These are phyloP conservation scores for Stenocarpella maydis DNA, from an alignment of 2,329 filamentous ascomycete species.

Conservation along the genomic window DNA sequence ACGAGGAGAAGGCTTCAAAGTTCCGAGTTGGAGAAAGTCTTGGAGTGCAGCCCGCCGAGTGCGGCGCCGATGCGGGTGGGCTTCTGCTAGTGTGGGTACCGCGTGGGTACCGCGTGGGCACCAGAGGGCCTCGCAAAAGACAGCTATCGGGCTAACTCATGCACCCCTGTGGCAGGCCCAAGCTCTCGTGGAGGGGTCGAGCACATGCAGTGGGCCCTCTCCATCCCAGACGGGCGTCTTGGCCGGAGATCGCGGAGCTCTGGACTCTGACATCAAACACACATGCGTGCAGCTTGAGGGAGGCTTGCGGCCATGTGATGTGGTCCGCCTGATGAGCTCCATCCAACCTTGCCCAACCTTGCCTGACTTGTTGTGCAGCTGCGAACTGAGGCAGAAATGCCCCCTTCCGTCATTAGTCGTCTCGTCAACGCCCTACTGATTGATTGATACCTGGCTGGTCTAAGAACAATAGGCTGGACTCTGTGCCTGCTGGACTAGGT, in stretches of 20 bases:
- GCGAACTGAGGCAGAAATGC: conserved; percentile 21
- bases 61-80: background rate
- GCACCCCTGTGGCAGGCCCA: conserved; percentile 1
- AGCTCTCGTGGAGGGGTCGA: background rate
- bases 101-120: too few relatives aligned
- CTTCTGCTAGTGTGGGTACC: too few relatives aligned
- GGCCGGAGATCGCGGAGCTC: conserved; percentile 24
- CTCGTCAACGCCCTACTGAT: background rate
- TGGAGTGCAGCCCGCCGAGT: background rate
- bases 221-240: background rate
- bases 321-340: conserved; percentile 10
- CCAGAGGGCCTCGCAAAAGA: too few relatives aligned
- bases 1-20: background rate
- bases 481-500: background rate
- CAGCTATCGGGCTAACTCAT: background rate
- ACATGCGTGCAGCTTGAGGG: background rate
- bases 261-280: conserved; percentile 27
- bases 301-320: conserved; percentile 12
- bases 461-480: too few relatives aligned
- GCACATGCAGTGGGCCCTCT: background rate
- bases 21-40: conserved; percentile 17
- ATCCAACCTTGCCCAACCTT: background rate
- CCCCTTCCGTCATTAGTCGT: conserved; percentile 4
- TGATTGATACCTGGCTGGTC: too few relatives aligned
- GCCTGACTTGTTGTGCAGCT: background rate